These are phyloP conservation scores for Lanzia echinophila DNA, from an alignment of 2,329 filamentous ascomycete genomes.

Conservation along the genomic window DNA sequence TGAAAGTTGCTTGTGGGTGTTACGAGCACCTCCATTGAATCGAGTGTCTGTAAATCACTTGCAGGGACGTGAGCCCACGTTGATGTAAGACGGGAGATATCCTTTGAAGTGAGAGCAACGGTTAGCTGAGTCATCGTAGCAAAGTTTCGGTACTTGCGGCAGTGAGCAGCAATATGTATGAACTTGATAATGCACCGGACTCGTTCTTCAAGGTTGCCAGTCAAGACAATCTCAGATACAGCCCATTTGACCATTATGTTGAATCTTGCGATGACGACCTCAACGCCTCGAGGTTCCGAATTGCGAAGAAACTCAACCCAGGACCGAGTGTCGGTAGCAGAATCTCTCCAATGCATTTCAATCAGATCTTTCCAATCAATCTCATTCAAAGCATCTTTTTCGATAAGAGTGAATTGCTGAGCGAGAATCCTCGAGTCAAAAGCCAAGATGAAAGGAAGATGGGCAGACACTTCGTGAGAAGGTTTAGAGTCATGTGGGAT, in stretches of 20 bases:
- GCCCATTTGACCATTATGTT: slow-evolving; percentile 87
- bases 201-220: slow-evolving; percentile 63
- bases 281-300: slow-evolving; percentile 66
- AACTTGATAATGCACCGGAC: slow-evolving; percentile 72
- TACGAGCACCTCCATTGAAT: slow-evolving; percentile 64
- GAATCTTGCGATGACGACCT: slow-evolving; percentile 79
- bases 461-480: slow-evolving; percentile 34
- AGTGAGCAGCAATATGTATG: slow-evolving; percentile 74
- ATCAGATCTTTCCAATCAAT: slow-evolving; percentile 86
- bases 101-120: slow-evolving; percentile 68
- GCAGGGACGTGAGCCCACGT: slow-evolving; percentile 68
- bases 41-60: slow-evolving; percentile 58
- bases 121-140: slow-evolving; percentile 77
- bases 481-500: slow-evolving; percentile 21
- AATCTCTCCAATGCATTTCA: slow-evolving; percentile 75
- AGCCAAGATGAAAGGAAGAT: slow-evolving; percentile 73
- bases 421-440: slow-evolving; percentile 74
- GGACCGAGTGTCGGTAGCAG: slow-evolving; percentile 58
- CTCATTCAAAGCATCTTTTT: slow-evolving; percentile 79
- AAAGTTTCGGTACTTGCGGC: slow-evolving; percentile 71
- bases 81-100: slow-evolving; percentile 58
- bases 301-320: slow-evolving; percentile 78
- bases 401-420: slow-evolving; percentile 78
- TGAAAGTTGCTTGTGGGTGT: slow-evolving; percentile 74
- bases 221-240: slow-evolving; percentile 72